These are phyloP conservation scores for Phascolomyces articulosus DNA, from an alignment of 371 early-diverging fungal species.

Conservation along the genomic window DNA sequence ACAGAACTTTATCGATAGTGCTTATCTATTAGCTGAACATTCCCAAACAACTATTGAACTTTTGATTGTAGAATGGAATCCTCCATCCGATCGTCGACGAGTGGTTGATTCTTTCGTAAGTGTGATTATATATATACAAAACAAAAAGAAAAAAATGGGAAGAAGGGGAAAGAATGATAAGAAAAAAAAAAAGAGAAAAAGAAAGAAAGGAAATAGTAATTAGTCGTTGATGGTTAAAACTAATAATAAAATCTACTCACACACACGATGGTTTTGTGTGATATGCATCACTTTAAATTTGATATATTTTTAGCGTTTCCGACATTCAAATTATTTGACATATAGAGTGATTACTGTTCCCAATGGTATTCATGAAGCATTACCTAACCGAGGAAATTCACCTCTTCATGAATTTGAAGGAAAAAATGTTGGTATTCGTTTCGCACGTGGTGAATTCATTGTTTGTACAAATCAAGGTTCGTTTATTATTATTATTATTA, in stretches of 20 bases:
- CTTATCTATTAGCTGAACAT: conserved; percentile 42
- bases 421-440: conserved; percentile 52
- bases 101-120: conserved; percentile 45
- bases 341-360: conserved; percentile 47
- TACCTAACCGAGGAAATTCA: conserved; percentile 44
- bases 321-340: conserved; percentile 39
- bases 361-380: conserved; percentile 30
- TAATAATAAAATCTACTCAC: too few relatives aligned
- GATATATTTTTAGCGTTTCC: conserved; percentile 31
- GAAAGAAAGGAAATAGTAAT: too few relatives aligned
- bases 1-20: conserved; percentile 49
- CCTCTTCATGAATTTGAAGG: conserved; percentile 54
- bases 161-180: neutral
- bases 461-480: conserved; percentile 53
- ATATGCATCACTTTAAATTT: too few relatives aligned
- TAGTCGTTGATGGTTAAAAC: too few relatives aligned
- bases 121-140: neutral
- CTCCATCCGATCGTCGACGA: conserved; percentile 35
- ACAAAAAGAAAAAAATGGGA: neutral
- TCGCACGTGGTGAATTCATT: conserved; percentile 48
- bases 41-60: conserved; percentile 46
- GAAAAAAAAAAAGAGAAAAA: neutral
- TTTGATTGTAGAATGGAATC: conserved; percentile 52
- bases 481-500: neutral
- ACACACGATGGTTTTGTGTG: too few relatives aligned